Percentiles rank a stretch among this genome's conserved stretches.
These are phyloP conservation scores for Backusella psychrophila DNA, from an alignment of 192 early-diverging fungal species.

Conservation along the genomic window DNA sequence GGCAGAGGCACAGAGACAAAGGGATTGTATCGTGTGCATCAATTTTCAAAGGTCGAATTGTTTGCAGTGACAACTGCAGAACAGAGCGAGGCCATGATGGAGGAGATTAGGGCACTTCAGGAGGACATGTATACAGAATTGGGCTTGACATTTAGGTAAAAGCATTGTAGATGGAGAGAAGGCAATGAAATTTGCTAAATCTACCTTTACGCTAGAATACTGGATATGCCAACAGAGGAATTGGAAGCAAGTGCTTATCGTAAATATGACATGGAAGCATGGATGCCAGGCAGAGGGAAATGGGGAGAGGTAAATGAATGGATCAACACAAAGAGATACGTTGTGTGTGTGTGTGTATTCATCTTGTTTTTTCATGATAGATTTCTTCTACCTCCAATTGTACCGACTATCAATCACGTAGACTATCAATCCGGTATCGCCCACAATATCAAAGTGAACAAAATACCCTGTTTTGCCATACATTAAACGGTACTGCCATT, in stretches of 20 bases:
- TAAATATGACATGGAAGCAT: constrained; percentile 93
- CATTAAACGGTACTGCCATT: constrained; percentile 88
- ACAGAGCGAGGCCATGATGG: constrained; percentile 63
- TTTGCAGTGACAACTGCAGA: constrained; percentile 69
- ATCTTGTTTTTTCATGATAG: constrained; percentile 21
- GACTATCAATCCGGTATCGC: constrained; percentile 74
- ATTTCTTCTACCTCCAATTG: constrained; percentile 91
- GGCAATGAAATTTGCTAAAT: background rate
- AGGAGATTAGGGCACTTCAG: constrained; percentile 73
- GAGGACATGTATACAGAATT: constrained; percentile 71
- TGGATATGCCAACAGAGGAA: constrained; percentile 91
- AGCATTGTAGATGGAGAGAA: background rate
- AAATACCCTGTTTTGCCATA: constrained; percentile 74
- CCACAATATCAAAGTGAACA: constrained; percentile 19
- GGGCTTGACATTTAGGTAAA: constrained; percentile 69
- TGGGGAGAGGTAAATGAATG: constrained; percentile 69
- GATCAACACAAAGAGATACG: background rate
- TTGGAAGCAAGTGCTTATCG: constrained; percentile 86
- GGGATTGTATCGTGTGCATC: constrained; percentile 89
- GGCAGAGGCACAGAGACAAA: constrained; percentile 75
- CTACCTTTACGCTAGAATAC: constrained; percentile 44
- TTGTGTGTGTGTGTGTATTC: too few relatives aligned
- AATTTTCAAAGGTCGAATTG: constrained; percentile 92
- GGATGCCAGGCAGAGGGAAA: constrained; percentile 85
- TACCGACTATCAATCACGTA: constrained; percentile 88